These are phyloP conservation scores for Monarda citriodora DNA, from an alignment of 305 asterid genomes.

Conservation along the genomic window DNA sequence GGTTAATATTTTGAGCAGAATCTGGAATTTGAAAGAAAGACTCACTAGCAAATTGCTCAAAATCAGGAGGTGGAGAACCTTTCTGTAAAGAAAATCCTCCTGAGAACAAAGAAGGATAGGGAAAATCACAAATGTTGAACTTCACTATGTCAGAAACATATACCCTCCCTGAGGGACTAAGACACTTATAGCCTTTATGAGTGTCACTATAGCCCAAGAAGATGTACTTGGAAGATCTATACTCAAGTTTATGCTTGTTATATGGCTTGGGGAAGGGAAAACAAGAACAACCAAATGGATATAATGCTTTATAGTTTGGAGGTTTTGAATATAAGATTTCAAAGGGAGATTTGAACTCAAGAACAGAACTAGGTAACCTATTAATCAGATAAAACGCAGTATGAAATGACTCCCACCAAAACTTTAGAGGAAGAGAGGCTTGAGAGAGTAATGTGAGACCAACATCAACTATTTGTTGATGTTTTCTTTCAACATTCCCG, in stretches of 20 bases:
- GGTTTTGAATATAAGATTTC: rapidly evolving
- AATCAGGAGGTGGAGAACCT: neutral
- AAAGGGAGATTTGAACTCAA: neutral
- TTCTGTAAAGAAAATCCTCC: no score
- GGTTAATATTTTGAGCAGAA: no score
- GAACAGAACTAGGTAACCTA: neutral
- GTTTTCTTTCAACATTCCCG: neutral
- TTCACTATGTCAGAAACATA: neutral
- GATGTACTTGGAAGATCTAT: neutral
- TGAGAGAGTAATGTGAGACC: neutral
- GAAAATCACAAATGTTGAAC: neutral
- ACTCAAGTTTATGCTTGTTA: neutral
- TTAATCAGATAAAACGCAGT: neutral
- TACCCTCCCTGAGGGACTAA: neutral
- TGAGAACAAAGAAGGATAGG: neutral
- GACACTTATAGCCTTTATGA: neutral
- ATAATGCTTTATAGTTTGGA: neutral
- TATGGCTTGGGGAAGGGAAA: neutral
- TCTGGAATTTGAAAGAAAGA: no score
- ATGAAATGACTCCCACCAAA: neutral
- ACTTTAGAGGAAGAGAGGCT: neutral
- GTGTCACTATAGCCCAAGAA: neutral
- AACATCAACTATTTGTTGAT: neutral
- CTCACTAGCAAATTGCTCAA: no score
- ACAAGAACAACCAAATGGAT: neutral